Base-by-base conservation (phyloP, 257 asterid genomes). In the Nicotiana undulata region DNA sequence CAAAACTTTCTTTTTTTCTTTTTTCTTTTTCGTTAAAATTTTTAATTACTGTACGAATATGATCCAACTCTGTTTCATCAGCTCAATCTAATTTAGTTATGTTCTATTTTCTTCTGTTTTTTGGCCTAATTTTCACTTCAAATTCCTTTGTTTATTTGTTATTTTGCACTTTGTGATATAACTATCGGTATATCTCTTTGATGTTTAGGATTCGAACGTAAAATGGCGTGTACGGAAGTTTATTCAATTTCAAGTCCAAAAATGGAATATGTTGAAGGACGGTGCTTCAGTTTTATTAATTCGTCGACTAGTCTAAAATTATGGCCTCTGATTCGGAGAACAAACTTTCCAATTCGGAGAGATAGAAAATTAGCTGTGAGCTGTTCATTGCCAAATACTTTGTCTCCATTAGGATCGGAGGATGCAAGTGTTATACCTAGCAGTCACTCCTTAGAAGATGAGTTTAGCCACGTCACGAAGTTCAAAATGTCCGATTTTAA, bases 401-500 rank as follows among this genome's bases (percentile, higher is more conserved):
- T 81, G 40, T 58, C 88, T 59, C 85, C 89, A 22, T 64, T 85
- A 75, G 91, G 84, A 82, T 88, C 91, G 52, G 85, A 82, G 74
- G 65, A 81, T 79, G 86, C 82, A 70, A 61, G 85, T 67, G 82
- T 68, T 67, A 81, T 75, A 18, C 86, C 87, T 74, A 31, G 90
- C 78, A 87, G 82, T 44, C 76, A 70, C 26, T 72, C 79, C 1
- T 76, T 72, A 16, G 91, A 84, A 17, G 94, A 89, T 82, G 98
- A 93, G 79, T 86, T 95, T 17, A 92, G 97, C 83, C 98, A 95
- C 64, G 98, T 91, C 18, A 89, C 88, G 7, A 95, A 91, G 91
- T 95, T 93, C 82, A 88, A 82, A 80, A 92, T 95, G 93, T 90
- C 97, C 61, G 99, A 95, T 83, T 95, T 95, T 82, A 82, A 82